Percentiles rank a stretch among this genome's conserved stretches.
Conservation (phyloP, 2,329 filamentous ascomycete species). For the Pestalotiopsis sp. region DNA sequence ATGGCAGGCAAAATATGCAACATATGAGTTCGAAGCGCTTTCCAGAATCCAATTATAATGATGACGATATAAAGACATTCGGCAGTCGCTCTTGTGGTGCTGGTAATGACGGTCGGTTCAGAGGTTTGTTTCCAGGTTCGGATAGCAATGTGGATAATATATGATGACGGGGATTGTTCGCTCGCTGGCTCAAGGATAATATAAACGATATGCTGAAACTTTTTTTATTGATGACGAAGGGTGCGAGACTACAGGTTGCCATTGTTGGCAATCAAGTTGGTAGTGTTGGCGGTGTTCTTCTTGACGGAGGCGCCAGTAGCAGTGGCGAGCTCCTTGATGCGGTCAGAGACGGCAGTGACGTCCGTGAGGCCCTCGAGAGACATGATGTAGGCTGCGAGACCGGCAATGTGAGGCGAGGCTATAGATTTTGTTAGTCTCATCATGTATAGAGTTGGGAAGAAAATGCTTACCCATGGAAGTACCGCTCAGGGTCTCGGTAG, state of each 20-base stretch:
- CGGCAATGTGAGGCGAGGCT: constrained; percentile 69
- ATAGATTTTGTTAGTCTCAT: constrained; percentile 29
- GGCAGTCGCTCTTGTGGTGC: neutral
- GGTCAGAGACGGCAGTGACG: constrained; percentile 44
- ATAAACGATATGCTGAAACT: constrained; percentile 26
- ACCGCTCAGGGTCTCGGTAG: constrained; percentile 49
- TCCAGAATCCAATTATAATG: neutral
- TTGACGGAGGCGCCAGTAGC: constrained; percentile 45
- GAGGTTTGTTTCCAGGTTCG: too few species aligned
- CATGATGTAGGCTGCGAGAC: constrained; percentile 71
- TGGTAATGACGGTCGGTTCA: neutral
- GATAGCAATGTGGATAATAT: too few species aligned
- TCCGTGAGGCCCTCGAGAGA: constrained; percentile 51
- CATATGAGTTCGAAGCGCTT: neutral
- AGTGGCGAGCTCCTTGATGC: constrained; percentile 57
- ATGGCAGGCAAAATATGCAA: neutral
- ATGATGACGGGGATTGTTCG: neutral
- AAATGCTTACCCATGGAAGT: constrained; percentile 54
- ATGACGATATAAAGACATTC: neutral
- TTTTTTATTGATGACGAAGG: neutral
- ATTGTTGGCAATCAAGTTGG: constrained; percentile 60
- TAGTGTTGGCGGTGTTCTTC: constrained; percentile 47
- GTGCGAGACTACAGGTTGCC: constrained; percentile 34
- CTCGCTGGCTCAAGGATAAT: neutral
- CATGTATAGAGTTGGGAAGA: neutral